Base-by-base conservation (phyloP, 2,329 filamentous ascomycete species). In the Aspergillus sergii region DNA sequence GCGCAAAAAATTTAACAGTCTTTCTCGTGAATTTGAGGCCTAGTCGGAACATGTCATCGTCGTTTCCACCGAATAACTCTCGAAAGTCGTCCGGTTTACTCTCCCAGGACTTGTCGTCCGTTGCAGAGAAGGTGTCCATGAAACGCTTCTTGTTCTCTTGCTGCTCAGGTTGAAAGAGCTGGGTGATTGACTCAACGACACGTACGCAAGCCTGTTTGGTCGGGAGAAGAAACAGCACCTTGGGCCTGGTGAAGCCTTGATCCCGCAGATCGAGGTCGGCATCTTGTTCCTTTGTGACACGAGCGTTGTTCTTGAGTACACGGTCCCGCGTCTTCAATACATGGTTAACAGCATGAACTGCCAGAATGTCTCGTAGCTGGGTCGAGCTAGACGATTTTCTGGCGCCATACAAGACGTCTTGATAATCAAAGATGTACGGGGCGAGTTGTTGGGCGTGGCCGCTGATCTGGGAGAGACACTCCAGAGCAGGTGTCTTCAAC, bases 21-120 rank as follows among this genome's bases (percentile, higher is more conserved):
- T 97, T 98, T 65, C 95, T 88, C 0, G 95, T 98, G 76, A 99
- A 96, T 78, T 98, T 99, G 74, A 99, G 79, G n/a, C 94, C 95
- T 2, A 98, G 83, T 3, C 94, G 89, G 81, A 98, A 99, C 86
- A 96, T 95, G 79, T 99, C 95, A 75, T 98, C 95, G 75, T 97
- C 93, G 75, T 97, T 98, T 63, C 95, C 95, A 65, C 90, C 90
- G 73, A 99, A 99, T 0, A 98, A 84, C 61, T 96, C 91, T 28
- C 86, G 85, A 79, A 96, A 98, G 76, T 98, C 95, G 3, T 89
- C 90, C 0, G 95, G 90, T 73, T 93, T 92, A 73, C 91, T 88
- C 10, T 86, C 82, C 30, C 89, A 88, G 69, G 93, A 90, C 45
- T 86, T 87, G 63, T 89, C 85, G 26, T 91, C 86, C 45, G 87